Base-by-base conservation (phyloP, 2,329 filamentous ascomycete genomes). In the Amesomyces nigricolor region DNA sequence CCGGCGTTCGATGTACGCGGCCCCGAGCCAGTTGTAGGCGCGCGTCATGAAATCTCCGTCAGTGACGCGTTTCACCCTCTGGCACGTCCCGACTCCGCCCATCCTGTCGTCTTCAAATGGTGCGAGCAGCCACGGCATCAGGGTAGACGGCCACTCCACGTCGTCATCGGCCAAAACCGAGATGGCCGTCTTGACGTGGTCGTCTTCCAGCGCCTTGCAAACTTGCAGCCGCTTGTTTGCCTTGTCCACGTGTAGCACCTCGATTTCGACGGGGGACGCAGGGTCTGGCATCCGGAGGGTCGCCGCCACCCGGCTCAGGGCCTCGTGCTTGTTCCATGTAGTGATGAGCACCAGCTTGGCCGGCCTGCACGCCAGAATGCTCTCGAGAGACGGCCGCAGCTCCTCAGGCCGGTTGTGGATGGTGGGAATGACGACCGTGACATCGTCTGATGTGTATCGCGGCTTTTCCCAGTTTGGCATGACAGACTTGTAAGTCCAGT, bases 141-240 rank as follows among this genome's bases (percentile, higher is more conserved):
- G 82, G 42, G 88, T 94, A 14, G 79, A 77, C 3, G 91, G 91
- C 88, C 92, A 96, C 64, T 88, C 91, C 59, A 97, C 92, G 70
- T 97, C 92, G 72, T 97, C 92, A 68, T 97, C 92, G 26, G 91
- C 91, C 76, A 97, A 90, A 65, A 97, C 82, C 38, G 89, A 96
- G 67, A 97, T 91, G 50, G 80, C 75, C 0, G 92, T 96, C 62
- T 77, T 79, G 56, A 96, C 90, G 63, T 89, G 82, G 17, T 91
- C 63, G 26, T 61, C 63, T 32, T 65, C 91, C 47, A 97, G 88
- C 3, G 91, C 92, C 68, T 90, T 83, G 70, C 90, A 95, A 68
- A 97, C 91, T 71, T 97, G 92, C 17, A 92, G 83, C 53, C 92
- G 87, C 77, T 97, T 97, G 76, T 97, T 97, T 63, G 92, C 91